These are phyloP conservation scores for Sanghuangporus baumii DNA, from an alignment of 1,284 basidiomycete species.

Conservation along the genomic window DNA sequence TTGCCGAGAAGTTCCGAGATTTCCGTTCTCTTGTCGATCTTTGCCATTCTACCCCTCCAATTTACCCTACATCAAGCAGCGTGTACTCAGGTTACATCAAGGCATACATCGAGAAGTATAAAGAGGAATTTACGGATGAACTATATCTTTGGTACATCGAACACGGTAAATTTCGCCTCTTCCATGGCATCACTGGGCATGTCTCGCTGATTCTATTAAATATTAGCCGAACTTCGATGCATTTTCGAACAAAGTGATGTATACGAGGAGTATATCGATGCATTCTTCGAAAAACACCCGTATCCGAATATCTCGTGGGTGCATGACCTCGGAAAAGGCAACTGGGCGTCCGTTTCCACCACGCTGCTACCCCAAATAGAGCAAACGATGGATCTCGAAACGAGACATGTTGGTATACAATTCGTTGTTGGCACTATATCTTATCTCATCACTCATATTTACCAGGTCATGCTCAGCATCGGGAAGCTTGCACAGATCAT, in stretches of 20 bases:
- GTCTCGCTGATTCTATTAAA: constrained; percentile 11
- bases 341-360: constrained; percentile 60
- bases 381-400: constrained; percentile 51
- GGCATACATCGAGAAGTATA: constrained; percentile 75
- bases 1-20: constrained; percentile 84
- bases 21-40: constrained; percentile 79
- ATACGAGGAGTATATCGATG: constrained; percentile 62
- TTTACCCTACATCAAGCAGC: constrained; percentile 60
- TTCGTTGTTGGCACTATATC: not conserved
- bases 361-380: constrained; percentile 61
- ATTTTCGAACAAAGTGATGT: constrained; percentile 71
- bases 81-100: constrained; percentile 56
- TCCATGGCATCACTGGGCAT: constrained; percentile 1
- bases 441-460: not conserved
- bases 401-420: constrained; percentile 59
- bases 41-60: constrained; percentile 57
- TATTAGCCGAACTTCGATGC: constrained; percentile 62
- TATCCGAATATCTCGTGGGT: constrained; percentile 82
- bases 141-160: constrained; percentile 86
- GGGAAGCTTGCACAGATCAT: constrained; percentile 85
- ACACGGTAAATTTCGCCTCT: constrained; percentile 42
- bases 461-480: constrained; percentile 84
- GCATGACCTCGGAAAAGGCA: constrained; percentile 73
- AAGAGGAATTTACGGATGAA: constrained; percentile 81
- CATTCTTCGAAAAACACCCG: constrained; percentile 63